A percentile compares a stretch with the other conserved stretches of the same genome.
These are phyloP conservation scores for Cryptococcus sp. DNA, from an alignment of 1,284 basidiomycete genomes.

Conservation along the genomic window DNA sequence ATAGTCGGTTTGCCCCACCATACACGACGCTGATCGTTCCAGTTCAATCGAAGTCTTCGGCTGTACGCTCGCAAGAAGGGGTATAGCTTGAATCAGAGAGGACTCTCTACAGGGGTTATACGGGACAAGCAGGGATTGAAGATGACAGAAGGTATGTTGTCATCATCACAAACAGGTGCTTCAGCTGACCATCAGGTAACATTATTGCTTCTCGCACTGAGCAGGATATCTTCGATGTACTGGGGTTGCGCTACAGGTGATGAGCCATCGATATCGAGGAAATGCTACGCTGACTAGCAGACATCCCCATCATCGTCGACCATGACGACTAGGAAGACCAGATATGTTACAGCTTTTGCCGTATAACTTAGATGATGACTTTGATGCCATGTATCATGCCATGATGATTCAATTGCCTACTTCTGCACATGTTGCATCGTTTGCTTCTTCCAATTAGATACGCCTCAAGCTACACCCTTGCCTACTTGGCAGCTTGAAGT, in stretches of 20 bases:
- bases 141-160: slow-evolving; percentile 56
- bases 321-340: slow-evolving; percentile 17
- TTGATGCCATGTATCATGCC: no score
- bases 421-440: slow-evolving; percentile 1
- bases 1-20: slow-evolving; percentile 45
- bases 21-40: slow-evolving; percentile 4
- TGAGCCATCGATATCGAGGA: slow-evolving; percentile 1
- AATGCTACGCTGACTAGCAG: slow-evolving; percentile 5
- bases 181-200: slow-evolving; percentile 51
- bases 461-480: neutral
- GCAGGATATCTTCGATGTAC: slow-evolving; percentile 69
- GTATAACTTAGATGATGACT: no score
- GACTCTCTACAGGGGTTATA: slow-evolving; percentile 66
- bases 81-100: slow-evolving; percentile 78
- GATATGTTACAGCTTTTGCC: no score
- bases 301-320: slow-evolving; percentile 30
- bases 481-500: slow-evolving; percentile 53
- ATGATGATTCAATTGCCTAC: no score
- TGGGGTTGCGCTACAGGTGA: slow-evolving; percentile 50
- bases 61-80: slow-evolving; percentile 74
- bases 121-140: slow-evolving; percentile 62
- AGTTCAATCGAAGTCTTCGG: slow-evolving; percentile 87
- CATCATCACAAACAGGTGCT: neutral
- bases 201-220: slow-evolving; percentile 75
- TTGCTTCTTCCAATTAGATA: no score